Conservation (phyloP, 2,329 filamentous ascomycete genomes). For the Phaeophleospora eucalypticola region DNA sequence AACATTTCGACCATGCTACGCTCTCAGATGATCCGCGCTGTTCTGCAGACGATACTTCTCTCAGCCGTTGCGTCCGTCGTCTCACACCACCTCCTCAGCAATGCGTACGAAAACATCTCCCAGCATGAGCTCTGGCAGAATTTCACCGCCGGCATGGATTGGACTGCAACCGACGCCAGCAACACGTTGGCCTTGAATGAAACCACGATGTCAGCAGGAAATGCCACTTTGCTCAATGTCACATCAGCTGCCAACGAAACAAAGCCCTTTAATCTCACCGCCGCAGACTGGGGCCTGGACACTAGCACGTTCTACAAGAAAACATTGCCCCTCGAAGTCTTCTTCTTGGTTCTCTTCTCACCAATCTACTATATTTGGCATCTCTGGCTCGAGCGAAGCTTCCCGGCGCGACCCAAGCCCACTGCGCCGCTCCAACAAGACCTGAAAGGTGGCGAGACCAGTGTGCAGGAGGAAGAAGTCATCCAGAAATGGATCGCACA, state of each 20-base stretch:
- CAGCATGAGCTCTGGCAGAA: not conserved
- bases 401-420: constrained; percentile 10
- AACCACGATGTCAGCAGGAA: not conserved
- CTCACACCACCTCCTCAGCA: not conserved
- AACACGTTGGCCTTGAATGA: not conserved
- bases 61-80: not conserved
- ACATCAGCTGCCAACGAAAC: not conserved
- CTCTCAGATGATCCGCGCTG: not conserved
- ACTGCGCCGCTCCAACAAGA: not conserved
- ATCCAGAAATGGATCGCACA: constrained; percentile 17
- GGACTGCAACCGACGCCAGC: too few species aligned
- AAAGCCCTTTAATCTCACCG: not conserved
- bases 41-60: not conserved
- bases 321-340: constrained; percentile 4
- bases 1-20: not conserved
- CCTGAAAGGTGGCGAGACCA: constrained; percentile 5
- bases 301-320: constrained; percentile 9
- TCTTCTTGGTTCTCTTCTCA: constrained; percentile 5
- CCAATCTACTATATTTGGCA: constrained; percentile 16
- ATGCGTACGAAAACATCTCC: not conserved
- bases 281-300: not conserved
- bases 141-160: not conserved
- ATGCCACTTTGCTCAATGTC: not conserved
- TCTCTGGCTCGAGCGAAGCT: constrained; percentile 17
- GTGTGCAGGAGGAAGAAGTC: constrained; percentile 9